Evolutionary conservation across 192 early-diverging fungal genomes (phyloP).

Genomic region (Dissophora globulifera): DNA sequence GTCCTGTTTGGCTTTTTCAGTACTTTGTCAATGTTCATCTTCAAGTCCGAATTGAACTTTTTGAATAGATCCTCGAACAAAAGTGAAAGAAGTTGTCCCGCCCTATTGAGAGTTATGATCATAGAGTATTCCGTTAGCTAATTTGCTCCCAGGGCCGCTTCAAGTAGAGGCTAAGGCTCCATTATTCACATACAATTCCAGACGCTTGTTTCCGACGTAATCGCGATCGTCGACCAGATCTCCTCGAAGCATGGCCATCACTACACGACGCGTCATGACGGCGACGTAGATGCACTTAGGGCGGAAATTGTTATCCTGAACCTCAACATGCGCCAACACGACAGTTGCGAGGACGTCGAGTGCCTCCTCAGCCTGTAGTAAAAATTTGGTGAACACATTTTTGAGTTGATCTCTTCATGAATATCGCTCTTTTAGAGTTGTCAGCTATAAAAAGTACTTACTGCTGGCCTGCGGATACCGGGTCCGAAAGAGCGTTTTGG

Average conservation of each 20-base stretch:
- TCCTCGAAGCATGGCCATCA: slow-evolving; percentile 85
- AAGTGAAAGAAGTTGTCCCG: slow-evolving; percentile 92
- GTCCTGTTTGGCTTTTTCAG: slow-evolving; percentile 90
- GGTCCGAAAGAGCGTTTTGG: slow-evolving; percentile 62
- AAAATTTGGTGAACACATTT: too few species aligned
- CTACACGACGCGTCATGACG: slow-evolving; percentile 91
- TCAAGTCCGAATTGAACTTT: slow-evolving; percentile 86
- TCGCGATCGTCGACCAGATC: slow-evolving; percentile 95
- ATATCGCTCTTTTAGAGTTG: too few species aligned
- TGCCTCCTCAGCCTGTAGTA: slow-evolving; percentile 86
- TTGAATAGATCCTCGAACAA: slow-evolving; percentile 99
- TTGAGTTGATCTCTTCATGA: too few species aligned
- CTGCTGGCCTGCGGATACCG: slow-evolving; percentile 60
- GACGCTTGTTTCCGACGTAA: slow-evolving; percentile 97
- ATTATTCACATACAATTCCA: slow-evolving; percentile 91
- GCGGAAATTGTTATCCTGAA: slow-evolving; percentile 87
- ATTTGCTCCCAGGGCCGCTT: too few species aligned
- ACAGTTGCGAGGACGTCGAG: slow-evolving; percentile 86
- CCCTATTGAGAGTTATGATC: slow-evolving; percentile 58
- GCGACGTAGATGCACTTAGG: slow-evolving; percentile 94
- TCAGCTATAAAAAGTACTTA: slow-evolving; percentile 19
- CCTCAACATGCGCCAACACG: slow-evolving; percentile 91
- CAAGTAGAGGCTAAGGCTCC: too few species aligned
- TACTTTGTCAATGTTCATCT: slow-evolving; percentile 91
- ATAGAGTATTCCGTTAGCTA: background rate